Evolutionary conservation across 768 basidiomycete species (phyloP), one percentile per base, ranked within the genome.

Genomic region (Pisolithus marmoratus): DNA sequence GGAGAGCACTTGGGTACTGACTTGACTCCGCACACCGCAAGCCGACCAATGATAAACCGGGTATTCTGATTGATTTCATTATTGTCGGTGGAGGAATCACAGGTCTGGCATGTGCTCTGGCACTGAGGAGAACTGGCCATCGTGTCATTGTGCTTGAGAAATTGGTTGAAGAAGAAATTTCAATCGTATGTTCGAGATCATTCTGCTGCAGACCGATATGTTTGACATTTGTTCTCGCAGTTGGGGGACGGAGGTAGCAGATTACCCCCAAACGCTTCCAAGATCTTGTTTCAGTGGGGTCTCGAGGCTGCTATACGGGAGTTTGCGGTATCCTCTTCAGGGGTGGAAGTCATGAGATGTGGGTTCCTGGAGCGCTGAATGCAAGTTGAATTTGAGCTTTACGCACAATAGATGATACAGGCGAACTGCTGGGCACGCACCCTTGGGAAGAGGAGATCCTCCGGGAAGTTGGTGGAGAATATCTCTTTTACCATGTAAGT

Each of bases 201-300:
- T 31, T 50, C 42, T 38, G 27, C 20, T 20, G 3, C 20, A 44
- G 8, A 4, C 20, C 20, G 11, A 12, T 8, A 8, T n/a, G 5
- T 34, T 22, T 5, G 4, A 2, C 9, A 60, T 22, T 20, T n/a
- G 49, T 41, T 8, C 1, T 46, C 42, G 27, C 42, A 76, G 73
- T 58, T 58, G 24, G 63, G 64, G 20, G 63, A 53, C 20, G 72
- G 68, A 43, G 78, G 77, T 20, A 61, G 77, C 44, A 73, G 77
- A 26, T 69, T 81, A 7, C 79, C 81, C 38, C 81, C 83, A 14
- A 83, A 84, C 52, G 74, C 82, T 67, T 79, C 80, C 29, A 74
- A 74, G 48, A 65, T 83, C 4, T 63, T 84, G 23, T 71, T 73
- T 50, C 70, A 76, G 53, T 85, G 83, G 82, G 81, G 78, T 14